phyloP scores from a whole-genome alignment of 306 rosid genomes.

The Erythrophleum fordii region DNA sequence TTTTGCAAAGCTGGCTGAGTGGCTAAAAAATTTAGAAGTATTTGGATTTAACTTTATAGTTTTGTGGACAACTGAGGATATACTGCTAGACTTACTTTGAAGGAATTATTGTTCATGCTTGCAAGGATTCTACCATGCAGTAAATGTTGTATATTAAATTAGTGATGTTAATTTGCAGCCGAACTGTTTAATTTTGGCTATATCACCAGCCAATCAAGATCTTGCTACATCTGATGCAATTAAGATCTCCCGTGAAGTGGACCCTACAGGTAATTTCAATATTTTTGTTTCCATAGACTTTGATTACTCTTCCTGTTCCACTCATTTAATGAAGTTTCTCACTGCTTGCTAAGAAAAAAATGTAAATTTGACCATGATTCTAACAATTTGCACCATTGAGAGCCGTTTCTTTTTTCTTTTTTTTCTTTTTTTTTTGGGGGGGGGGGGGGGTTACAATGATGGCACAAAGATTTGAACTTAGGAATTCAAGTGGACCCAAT shows the following conservation, averaged over 20 bases:
- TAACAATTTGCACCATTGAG: neutral
- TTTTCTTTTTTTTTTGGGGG: too few relatives aligned
- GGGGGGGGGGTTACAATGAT: neutral
- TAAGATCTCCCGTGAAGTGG: constrained; percentile 94
- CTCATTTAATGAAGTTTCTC: constrained; percentile 3
- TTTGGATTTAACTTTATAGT: neutral
- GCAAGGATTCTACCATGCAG: constrained; percentile 16
- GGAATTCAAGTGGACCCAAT: neutral
- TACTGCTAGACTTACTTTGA: neutral
- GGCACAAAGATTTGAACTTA: neutral
- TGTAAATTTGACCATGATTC: constrained; percentile 19
- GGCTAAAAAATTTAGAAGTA: neutral
- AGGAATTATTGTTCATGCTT: constrained; percentile 17
- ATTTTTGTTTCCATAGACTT: constrained; percentile 26
- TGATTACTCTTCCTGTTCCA: constrained; percentile 7
- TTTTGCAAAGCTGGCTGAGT: constrained; percentile 1
- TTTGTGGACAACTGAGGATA: neutral
- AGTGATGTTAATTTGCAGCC: constrained; percentile 64
- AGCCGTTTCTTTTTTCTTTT: neutral
- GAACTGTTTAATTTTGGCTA: constrained; percentile 88
- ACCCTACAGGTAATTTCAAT: constrained; percentile 73
- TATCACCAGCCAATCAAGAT: constrained; percentile 99
- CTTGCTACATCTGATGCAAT: constrained; percentile 98
- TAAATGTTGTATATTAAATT: constrained; percentile 26
- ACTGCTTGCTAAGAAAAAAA: neutral